Evolutionary conservation across 495 filamentous ascomycete species (phyloP), one percentile per base, ranked within the genome.

Genomic region (Penicillium atrosanguineum): DNA sequence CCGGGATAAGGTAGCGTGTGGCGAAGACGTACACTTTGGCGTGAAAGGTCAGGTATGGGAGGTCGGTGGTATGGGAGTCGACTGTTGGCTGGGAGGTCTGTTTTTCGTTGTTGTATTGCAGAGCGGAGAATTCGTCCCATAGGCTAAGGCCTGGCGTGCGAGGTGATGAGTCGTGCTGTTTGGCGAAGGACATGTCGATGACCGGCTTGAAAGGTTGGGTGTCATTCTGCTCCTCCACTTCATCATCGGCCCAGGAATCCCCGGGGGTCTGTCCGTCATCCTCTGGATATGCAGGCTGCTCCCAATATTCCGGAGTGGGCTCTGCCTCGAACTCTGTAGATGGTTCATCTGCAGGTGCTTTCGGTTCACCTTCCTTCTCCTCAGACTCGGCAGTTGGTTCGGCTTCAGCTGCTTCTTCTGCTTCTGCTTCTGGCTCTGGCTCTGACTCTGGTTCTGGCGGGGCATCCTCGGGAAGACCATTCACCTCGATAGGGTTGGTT

Each of bases 1-100:
- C 70, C 20, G 71, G 70, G 38, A 77, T 76, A 28, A 76, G 61
- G 59, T 74, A 77, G 25, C 69, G 68, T 1, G 70, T 74, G 29
- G 73, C 74, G 43, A 77, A 77, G 55, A 77, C 72, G 56, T 77
- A 77, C 34, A 77, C 46, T 56, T 77, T 77, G 20, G 74, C 74
- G 42, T 77, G 74, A 63, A 76, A 77, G 34, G 71, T 63, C 18
- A 76, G 67, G 51, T 76, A 77, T 6, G 73, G 72, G 11, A 73
- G 60, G 6, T 64, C 63, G 11, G 54, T 45, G 23, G 46, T 21
- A 15, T 7, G 26, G 29, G 38, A 44, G 21, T 41, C 59, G 63
- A 21, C 55, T 47, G 38, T 64, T 28, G 42, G 11, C 43, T 48
- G 28, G 40, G 48, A 2, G 26, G 38, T 43, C 11, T 52, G 31